Base-by-base conservation (phyloP, 1,284 basidiomycete genomes). In the Ustilago lituana region DNA sequence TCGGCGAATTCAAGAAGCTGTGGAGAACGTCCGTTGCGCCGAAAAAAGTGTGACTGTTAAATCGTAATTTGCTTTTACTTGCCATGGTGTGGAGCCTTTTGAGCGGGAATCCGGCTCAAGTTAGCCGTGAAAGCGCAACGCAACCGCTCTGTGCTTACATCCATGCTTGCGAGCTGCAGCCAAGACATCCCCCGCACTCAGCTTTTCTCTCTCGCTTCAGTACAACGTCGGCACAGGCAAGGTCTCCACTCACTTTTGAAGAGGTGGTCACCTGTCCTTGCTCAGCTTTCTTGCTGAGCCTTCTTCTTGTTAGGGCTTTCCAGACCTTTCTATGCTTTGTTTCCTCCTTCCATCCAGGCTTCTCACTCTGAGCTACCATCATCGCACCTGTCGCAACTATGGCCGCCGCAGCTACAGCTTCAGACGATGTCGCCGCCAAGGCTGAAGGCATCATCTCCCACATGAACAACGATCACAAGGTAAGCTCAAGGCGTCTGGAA, bases 381-480 rank as follows among this genome's bases (percentile, higher is more conserved):
- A 38, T 36, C 20, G n/a, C 40, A 23, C 17, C 2, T 31, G 41
- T 15, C 45, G 29, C 24, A 40, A 24, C 4, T 27, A 23, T 20
- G 14, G 47, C 29, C 22, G 57, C 32, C 8, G 60, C 55, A 48
- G 49, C 60, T 10, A 20, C 46, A 4, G 32, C 40, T 45, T 41
- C 41, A 11, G 62, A 71, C 38, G 68, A 71, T n/a, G 38, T 71
- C 20, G 62, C 58, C 35, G 46, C 62, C 29, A 71, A 71, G 58
- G 57, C 62, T 20, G 68, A 61, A 12, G 59, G 58, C 26, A 65
- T 71, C 32, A 45, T 65, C 36, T 62, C 62, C 15, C 62, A 71
- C 55, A 71, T 71, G 68, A 71, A 71, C 68, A 71, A 62, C 22
- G 68, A 65, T 22, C 68, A 71, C 58, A 58, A 66, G 68, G 68